Evolutionary conservation across 1,139 yeast genomes (phyloP).

Genomic region (Kurtzmaniella quercitrusa): DNA sequence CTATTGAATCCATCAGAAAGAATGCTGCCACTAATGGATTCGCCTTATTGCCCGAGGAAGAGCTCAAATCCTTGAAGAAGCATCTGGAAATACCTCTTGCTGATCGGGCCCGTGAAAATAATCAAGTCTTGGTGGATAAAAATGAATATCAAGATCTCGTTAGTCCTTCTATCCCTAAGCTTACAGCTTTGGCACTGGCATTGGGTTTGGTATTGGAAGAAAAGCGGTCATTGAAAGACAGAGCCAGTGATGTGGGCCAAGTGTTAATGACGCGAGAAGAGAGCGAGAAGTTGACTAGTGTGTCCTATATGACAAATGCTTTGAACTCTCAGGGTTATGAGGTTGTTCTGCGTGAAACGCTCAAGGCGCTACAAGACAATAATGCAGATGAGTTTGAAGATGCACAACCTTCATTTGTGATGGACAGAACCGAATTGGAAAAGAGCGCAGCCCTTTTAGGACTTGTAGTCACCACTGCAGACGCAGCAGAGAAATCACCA

Average conservation of each 20-base stretch:
- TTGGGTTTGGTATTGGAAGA: constrained; percentile 7
- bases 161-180: constrained; percentile 13
- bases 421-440: constrained; percentile 25
- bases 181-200: not conserved
- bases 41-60: constrained; percentile 24
- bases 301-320: constrained; percentile 3
- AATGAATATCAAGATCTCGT: constrained; percentile 25
- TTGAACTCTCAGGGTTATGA: constrained; percentile 7
- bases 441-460: constrained; percentile 33
- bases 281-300: not conserved
- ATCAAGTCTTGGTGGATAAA: constrained; percentile 28
- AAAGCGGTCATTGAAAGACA: constrained; percentile 7
- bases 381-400: constrained; percentile 20
- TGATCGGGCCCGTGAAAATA: constrained; percentile 23
- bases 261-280: constrained; percentile 8
- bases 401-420: constrained; percentile 31
- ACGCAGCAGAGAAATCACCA: constrained; percentile 13
- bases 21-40: constrained; percentile 28
- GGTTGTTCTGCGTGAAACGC: constrained; percentile 7
- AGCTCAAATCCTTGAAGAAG: constrained; percentile 16
- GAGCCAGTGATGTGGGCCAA: constrained; percentile 9
- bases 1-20: constrained; percentile 24
- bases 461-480: constrained; percentile 29
- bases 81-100: constrained; percentile 14
- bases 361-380: constrained; percentile 1